phyloP scores from a whole-genome alignment of 2,329 filamentous ascomycete species.

The Sclerotinia trifoliorum region DNA sequence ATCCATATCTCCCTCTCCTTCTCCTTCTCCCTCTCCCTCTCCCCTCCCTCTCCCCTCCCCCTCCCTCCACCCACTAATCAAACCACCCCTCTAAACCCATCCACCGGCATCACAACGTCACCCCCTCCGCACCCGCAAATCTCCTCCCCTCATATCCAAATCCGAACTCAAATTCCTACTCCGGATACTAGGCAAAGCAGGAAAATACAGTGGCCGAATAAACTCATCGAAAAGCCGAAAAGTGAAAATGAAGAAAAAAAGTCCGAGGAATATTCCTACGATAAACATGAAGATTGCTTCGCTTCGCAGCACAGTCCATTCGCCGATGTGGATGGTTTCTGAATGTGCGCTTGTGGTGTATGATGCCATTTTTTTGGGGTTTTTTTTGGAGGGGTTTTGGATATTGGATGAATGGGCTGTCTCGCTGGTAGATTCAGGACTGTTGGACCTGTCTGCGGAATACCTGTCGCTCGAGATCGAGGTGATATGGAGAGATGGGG shows the following conservation, averaged over 20 bases:
- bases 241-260: not conserved
- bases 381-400: no score
- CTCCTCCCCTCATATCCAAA: not conserved
- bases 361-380: no score
- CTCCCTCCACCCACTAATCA: not conserved
- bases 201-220: not conserved
- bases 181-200: not conserved
- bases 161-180: not conserved
- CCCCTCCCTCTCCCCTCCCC: no score
- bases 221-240: not conserved
- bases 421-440: no score
- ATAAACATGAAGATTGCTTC: conserved; percentile 11
- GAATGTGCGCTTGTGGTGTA: no score
- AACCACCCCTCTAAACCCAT: not conserved
- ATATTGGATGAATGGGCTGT: no score
- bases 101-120: no score
- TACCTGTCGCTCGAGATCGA: not conserved
- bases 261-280: not conserved
- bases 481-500: not conserved
- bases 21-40: no score
- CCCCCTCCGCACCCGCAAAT: no score
- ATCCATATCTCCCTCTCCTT: no score
- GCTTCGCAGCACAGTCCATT: not conserved
- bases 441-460: not conserved
- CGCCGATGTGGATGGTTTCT: not conserved